Evolutionary conservation across 768 basidiomycete genomes (phyloP).

Genomic region (Mycena galopus): DNA sequence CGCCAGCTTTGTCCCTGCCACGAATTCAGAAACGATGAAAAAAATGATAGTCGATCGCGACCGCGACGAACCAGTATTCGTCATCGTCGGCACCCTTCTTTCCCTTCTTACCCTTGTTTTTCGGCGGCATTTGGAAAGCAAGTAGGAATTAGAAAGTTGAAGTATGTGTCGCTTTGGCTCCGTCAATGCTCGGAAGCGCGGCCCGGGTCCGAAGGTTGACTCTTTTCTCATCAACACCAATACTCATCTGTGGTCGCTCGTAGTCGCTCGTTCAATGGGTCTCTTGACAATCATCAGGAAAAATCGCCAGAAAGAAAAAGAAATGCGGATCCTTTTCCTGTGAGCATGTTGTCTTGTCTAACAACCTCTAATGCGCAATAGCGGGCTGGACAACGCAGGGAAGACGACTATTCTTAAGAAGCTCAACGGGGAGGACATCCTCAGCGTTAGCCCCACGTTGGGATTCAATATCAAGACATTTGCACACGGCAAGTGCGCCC

Average conservation of each 20-base stretch:
- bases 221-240: neutral
- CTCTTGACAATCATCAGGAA: constrained; percentile 97
- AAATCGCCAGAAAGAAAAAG: constrained; percentile 93
- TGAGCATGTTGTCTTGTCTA: constrained; percentile 49
- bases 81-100: constrained; percentile 84
- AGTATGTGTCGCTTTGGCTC: constrained; percentile 14
- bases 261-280: constrained; percentile 71
- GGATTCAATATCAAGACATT: constrained; percentile 99
- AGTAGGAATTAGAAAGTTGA: constrained; percentile 17
- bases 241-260: neutral
- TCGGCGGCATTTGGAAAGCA: constrained; percentile 60
- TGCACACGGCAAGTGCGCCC: constrained; percentile 83
- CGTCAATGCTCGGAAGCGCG: neutral
- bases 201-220: constrained; percentile 10
- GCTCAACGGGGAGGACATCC: constrained; percentile 92
- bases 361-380: constrained; percentile 50
- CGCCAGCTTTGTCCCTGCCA: constrained; percentile 72
- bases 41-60: constrained; percentile 23
- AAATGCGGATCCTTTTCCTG: constrained; percentile 97
- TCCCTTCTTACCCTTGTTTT: constrained; percentile 88
- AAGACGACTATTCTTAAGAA: constrained; percentile 99
- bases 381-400: constrained; percentile 97
- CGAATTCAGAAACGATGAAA: constrained; percentile 32
- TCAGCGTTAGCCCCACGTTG: constrained; percentile 89
- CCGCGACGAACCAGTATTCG: constrained; percentile 76